Base-by-base conservation (phyloP, 73 alveolate species). In the Halteria grandinella region DNA sequence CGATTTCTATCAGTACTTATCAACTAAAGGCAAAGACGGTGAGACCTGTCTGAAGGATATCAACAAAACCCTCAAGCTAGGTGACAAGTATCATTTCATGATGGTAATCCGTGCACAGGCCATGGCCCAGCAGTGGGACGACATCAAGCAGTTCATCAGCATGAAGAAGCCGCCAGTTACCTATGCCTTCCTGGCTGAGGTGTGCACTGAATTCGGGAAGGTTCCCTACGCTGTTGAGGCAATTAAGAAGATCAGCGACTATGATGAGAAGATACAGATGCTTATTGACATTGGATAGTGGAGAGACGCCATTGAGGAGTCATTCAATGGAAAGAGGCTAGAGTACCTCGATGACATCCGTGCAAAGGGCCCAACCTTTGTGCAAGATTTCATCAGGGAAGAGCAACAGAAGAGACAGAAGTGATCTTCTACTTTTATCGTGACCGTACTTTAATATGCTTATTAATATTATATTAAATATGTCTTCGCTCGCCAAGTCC, bases 81-180 rank as follows among this genome's bases (percentile, higher is more conserved):
- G 55, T 6, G 87, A 75, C 36, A 75, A 75, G 58, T 39, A 18
- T 29, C 59, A 58, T 59, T 59, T 14, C 21, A 75, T 58, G 79
- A 59, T 75, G 51, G 71, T 55, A 11, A 40, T 58, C 2, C 57
- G 87, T 27, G 66, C 79, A 7, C 59, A 41, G 18, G 78, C 87
- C 8, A 39, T 21, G 28, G 40, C 48, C 10, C 11, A 29, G 37
- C 57, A 59, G 20, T 75, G 87, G 87, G 79, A 59, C 17, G 78
- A 43, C 32, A 18, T 75, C 18, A 12, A 37, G 43, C 33, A 75
- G 32, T 53, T 75, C 45, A 58, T 75, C 44, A 33, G 59, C 17
- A 34, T 27, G 58, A 75, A 75, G 79, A 75, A 75, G 45, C 52
- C 78, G 10, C 78, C 79, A n/a, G 87, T 75, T 8, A 33, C 87